Evolutionary conservation across 2,329 filamentous ascomycete species (phyloP).

Genomic region (Ophiostoma montium): DNA sequence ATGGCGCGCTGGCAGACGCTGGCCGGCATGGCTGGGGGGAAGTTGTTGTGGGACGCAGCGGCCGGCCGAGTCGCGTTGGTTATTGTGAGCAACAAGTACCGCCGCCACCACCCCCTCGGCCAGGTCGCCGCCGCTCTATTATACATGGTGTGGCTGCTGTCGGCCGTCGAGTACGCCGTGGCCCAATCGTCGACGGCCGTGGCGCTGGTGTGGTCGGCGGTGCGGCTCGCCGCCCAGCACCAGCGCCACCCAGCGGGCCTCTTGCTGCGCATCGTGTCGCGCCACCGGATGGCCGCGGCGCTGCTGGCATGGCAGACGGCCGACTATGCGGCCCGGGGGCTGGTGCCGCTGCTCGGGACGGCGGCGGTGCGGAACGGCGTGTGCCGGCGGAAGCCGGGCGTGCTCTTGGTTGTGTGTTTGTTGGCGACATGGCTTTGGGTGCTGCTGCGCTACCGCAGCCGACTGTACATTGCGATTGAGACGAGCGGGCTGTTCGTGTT

Average conservation of each 20-base stretch:
- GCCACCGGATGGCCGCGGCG: conserved; percentile 1
- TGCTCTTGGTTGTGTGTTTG: conserved; percentile 11
- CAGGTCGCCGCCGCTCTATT: conserved; percentile 6
- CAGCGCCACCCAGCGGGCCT: too few relatives aligned
- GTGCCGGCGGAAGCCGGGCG: conserved; percentile 9
- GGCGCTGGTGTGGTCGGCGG: conserved; percentile 17
- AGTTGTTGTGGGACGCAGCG: conserved; percentile 11
- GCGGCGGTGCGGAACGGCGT: neutral
- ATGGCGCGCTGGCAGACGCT: conserved; percentile 14
- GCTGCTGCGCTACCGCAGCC: conserved; percentile 22
- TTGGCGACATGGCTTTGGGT: conserved; percentile 7
- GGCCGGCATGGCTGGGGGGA: conserved; percentile 3
- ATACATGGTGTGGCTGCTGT: conserved; percentile 17
- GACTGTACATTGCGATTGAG: conserved; percentile 25
- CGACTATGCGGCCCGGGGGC: conserved; percentile 4
- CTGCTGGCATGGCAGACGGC: conserved; percentile 9
- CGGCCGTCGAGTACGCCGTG: conserved; percentile 19
- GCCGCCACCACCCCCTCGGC: too few relatives aligned
- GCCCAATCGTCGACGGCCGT: conserved; percentile 16
- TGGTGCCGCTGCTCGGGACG: conserved; percentile 11
- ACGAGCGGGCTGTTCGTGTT: conserved; percentile 23
- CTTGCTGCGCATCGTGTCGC: conserved; percentile 7
- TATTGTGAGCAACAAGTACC: too few relatives aligned
- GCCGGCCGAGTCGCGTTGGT: conserved; percentile 8
- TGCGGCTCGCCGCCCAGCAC: conserved; percentile 8